phyloP scores from a whole-genome alignment of 78 protist genomes.

The Monosiga brevicollis region DNA sequence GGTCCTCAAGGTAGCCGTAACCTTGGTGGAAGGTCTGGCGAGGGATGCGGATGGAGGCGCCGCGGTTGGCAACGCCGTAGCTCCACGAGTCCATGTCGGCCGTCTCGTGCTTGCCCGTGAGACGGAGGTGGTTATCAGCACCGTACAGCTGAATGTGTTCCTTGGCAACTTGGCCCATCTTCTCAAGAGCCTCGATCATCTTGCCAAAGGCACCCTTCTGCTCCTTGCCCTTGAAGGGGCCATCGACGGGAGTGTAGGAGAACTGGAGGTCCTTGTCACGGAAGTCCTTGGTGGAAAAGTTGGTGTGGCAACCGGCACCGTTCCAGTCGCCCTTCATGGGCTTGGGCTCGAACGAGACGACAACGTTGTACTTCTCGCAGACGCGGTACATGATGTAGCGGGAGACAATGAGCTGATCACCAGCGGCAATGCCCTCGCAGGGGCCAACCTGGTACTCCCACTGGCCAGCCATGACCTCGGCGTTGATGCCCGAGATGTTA shows the following conservation, averaged over 20 bases:
- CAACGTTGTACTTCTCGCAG: slow-evolving; percentile 54
- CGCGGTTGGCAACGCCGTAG: slow-evolving; percentile 77
- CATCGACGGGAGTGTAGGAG: slow-evolving; percentile 5
- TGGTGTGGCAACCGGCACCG: slow-evolving; percentile 87
- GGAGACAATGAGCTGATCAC: slow-evolving; percentile 60
- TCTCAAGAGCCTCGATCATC: slow-evolving; percentile 8
- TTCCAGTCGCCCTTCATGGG: slow-evolving; percentile 85
- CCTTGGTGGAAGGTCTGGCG: slow-evolving; percentile 36
- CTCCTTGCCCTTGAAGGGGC: slow-evolving; percentile 30
- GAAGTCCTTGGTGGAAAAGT: slow-evolving; percentile 72
- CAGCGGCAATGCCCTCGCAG: slow-evolving; percentile 70
- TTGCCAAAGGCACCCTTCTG: slow-evolving; percentile 24
- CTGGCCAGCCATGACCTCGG: slow-evolving; percentile 83
- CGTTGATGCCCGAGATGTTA: slow-evolving; percentile 69
- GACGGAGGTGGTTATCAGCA: slow-evolving; percentile 69
- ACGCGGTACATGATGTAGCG: slow-evolving; percentile 55
- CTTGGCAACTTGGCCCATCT: slow-evolving; percentile 10
- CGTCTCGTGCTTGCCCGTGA: slow-evolving; percentile 84
- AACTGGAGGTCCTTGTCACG: slow-evolving; percentile 25
- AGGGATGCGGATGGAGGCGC: slow-evolving; percentile 67
- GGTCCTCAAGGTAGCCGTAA: slow-evolving; percentile 72
- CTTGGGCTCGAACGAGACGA: slow-evolving; percentile 70
- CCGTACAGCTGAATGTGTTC: slow-evolving; percentile 72
- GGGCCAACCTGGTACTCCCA: slow-evolving; percentile 90
- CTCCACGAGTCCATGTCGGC: slow-evolving; percentile 49